These are phyloP conservation scores for Trichoderma cornu-damae DNA, from an alignment of 2,329 filamentous ascomycete species.

Conservation along the genomic window DNA sequence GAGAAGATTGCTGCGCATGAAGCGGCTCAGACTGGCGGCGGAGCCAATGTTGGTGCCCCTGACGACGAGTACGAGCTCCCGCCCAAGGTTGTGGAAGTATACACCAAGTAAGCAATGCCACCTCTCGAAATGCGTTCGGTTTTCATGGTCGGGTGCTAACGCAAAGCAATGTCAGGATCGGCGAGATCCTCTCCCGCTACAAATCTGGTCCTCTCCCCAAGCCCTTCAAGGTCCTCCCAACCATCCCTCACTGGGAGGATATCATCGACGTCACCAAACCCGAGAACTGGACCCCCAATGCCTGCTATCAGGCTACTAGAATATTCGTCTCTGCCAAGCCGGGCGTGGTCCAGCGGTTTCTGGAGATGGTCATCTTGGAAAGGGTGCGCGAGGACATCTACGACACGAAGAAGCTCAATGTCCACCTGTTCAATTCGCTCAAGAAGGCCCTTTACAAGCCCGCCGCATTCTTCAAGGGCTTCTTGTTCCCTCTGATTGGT, in stretches of 20 bases:
- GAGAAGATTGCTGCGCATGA: slow-evolving; percentile 93
- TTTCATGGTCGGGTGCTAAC: slow-evolving; percentile 20
- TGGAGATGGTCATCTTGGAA: slow-evolving; percentile 81
- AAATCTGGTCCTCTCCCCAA: slow-evolving; percentile 96
- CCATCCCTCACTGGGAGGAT: slow-evolving; percentile 84
- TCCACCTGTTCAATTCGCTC: slow-evolving; percentile 87
- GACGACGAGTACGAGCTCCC: slow-evolving; percentile 84
- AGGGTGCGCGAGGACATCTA: slow-evolving; percentile 90
- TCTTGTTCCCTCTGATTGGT: slow-evolving; percentile 83
- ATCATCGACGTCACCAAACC: slow-evolving; percentile 81
- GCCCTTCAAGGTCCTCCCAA: slow-evolving; percentile 94
- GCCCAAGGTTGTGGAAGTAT: slow-evolving; percentile 89
- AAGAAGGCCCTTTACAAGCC: slow-evolving; percentile 94
- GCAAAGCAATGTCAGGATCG: slow-evolving; percentile 60
- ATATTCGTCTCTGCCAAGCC: slow-evolving; percentile 88
- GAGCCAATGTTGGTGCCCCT: slow-evolving; percentile 46
- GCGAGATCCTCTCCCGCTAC: slow-evolving; percentile 82
- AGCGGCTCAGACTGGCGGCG: slow-evolving; percentile 51
- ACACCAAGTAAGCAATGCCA: slow-evolving; percentile 62
- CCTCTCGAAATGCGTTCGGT: neutral
- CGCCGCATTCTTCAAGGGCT: slow-evolving; percentile 91
- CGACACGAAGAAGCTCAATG: slow-evolving; percentile 90
- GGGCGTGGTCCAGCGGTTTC: slow-evolving; percentile 72
- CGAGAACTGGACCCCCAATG: slow-evolving; percentile 66
- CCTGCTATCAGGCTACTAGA: slow-evolving; percentile 81